Evolutionary conservation across 202 grass and related monocot genomes (phyloP).

Genomic region (Schoenoplectus triqueter): DNA sequence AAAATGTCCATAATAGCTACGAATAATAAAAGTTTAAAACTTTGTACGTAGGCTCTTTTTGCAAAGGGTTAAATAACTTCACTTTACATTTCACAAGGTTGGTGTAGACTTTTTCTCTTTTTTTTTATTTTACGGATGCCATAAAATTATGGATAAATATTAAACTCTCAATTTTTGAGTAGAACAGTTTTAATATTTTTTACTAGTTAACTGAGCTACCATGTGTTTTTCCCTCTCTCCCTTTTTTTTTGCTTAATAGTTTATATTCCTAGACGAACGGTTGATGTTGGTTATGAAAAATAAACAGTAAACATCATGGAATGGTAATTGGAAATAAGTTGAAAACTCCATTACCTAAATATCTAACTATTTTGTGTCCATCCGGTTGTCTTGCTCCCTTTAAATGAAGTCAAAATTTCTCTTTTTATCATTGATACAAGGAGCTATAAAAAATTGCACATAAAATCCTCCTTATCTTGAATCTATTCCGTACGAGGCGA

Average conservation of each 20-base stretch:
- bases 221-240: too few species aligned
- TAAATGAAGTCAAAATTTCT: background rate
- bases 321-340: background rate
- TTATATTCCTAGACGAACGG: background rate
- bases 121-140: too few species aligned
- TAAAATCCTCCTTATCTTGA: background rate
- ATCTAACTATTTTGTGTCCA: conserved; percentile 6
- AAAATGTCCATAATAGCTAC: background rate
- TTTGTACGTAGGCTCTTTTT: background rate
- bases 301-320: background rate
- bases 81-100: background rate
- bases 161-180: too few species aligned
- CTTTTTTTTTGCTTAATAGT: background rate
- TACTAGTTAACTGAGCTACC: too few species aligned
- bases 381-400: background rate
- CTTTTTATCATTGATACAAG: background rate
- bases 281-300: background rate
- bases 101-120: too few species aligned
- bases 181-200: too few species aligned
- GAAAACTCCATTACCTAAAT: background rate
- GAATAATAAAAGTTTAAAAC: background rate
- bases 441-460: background rate
- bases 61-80: background rate
- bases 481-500: background rate
- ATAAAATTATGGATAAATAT: too few species aligned